Percentiles rank a stretch among this genome's conserved stretches.
Evolutionary conservation across 2,329 filamentous ascomycete species (phyloP).

Genomic region (Aspergillus luchuensis): DNA sequence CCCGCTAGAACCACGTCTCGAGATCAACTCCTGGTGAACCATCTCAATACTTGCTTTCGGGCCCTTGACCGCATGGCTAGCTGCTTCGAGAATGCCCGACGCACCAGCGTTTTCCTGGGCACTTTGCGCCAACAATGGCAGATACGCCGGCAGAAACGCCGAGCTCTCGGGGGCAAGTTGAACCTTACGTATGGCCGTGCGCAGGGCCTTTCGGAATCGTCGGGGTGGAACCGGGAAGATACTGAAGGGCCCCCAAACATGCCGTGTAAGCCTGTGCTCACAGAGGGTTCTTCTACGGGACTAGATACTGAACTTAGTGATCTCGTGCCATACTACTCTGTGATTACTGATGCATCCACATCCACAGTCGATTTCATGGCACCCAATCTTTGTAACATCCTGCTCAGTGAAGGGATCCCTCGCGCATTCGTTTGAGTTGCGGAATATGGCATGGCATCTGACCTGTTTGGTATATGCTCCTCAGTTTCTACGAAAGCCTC

Average conservation of each 20-base stretch:
- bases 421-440: neutral
- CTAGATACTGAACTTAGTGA: neutral
- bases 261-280: too few relatives aligned
- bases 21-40: constrained; percentile 37
- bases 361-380: constrained; percentile 5
- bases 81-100: constrained; percentile 45
- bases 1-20: constrained; percentile 26
- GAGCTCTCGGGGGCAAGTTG: neutral
- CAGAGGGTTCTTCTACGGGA: neutral
- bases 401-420: constrained; percentile 11
- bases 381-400: constrained; percentile 11
- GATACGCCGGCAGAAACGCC: constrained; percentile 29
- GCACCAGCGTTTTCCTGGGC: constrained; percentile 42
- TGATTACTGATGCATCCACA: neutral
- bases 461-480: too few relatives aligned
- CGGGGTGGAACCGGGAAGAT: neutral
- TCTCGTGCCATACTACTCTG: neutral
- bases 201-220: constrained; percentile 21
- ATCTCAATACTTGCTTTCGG: constrained; percentile 46
- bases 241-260: too few relatives aligned
- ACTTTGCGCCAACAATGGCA: constrained; percentile 44
- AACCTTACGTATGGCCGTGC: constrained; percentile 14
- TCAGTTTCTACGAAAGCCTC: too few relatives aligned
- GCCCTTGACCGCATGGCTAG: constrained; percentile 46
- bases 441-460: too few relatives aligned